Conservation (phyloP, 805 yeast genomes). For the Candida cerambycidarum region DNA sequence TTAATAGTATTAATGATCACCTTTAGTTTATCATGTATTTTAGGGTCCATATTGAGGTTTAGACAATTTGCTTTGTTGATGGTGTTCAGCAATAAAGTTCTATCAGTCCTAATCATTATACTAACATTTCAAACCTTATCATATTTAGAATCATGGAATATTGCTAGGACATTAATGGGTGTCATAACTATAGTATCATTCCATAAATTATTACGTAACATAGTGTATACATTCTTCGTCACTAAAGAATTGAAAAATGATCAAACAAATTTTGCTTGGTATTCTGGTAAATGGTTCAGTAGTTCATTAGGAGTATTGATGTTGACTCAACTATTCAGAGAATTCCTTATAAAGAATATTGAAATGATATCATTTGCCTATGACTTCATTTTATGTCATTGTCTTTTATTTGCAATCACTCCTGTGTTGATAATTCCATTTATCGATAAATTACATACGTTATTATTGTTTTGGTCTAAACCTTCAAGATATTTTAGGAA, state of each 20-base stretch:
- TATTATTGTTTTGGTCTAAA: conserved; percentile 50
- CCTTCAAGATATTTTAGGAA: conserved; percentile 36
- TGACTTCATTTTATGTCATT: conserved; percentile 49
- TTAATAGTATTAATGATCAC: conserved; percentile 27
- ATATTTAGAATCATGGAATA: conserved; percentile 43
- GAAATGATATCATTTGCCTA: conserved; percentile 48
- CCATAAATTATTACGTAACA: conserved; percentile 30
- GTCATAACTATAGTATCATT: conserved; percentile 36
- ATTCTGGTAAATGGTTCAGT: conserved; percentile 52
- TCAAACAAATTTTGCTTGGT: conserved; percentile 48
- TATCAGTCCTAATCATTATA: conserved; percentile 33
- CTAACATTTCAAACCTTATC: conserved; percentile 36
- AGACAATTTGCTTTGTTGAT: conserved; percentile 32
- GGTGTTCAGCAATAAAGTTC: conserved; percentile 41
- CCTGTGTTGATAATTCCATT: conserved; percentile 47
- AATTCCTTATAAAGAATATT: conserved; percentile 43
- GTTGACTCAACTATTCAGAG: conserved; percentile 47
- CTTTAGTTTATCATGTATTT: conserved; percentile 35
- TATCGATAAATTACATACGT: conserved; percentile 48
- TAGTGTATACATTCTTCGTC: conserved; percentile 32
- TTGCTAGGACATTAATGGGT: conserved; percentile 38
- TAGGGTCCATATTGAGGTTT: conserved; percentile 40
- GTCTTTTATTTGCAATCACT: conserved; percentile 35
- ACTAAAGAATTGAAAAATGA: conserved; percentile 45
- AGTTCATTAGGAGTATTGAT: conserved; percentile 36